Evolutionary conservation across 1,284 basidiomycete genomes (phyloP).

Genomic region (Sanghuangporus weigelae): DNA sequence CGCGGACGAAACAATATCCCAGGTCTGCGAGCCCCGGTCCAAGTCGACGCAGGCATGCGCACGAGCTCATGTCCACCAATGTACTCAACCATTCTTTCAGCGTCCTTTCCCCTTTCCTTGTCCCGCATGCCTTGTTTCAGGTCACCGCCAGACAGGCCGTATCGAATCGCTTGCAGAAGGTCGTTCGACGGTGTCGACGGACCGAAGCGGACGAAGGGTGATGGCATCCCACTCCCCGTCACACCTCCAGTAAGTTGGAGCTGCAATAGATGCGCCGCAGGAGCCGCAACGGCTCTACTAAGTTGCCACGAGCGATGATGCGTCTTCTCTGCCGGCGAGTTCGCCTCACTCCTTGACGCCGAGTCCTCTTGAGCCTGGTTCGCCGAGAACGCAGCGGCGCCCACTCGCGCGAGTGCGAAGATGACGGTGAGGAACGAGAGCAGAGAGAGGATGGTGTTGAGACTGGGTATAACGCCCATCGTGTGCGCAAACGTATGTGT

Average conservation of each 20-base stretch:
- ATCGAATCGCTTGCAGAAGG: slow-evolving; percentile 19
- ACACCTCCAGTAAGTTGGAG: slow-evolving; percentile 22
- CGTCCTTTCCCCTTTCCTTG: slow-evolving; percentile 26
- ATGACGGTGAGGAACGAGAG: slow-evolving; percentile 28
- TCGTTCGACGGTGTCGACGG: background rate
- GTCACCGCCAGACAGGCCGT: slow-evolving; percentile 20
- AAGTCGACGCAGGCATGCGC: slow-evolving; percentile 28
- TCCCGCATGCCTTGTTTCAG: slow-evolving; percentile 15
- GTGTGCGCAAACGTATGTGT: background rate
- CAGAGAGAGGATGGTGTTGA: slow-evolving; percentile 29
- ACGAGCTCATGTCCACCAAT: slow-evolving; percentile 25
- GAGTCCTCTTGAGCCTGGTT: slow-evolving; percentile 8
- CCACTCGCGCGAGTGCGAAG: slow-evolving; percentile 24
- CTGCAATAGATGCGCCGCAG: slow-evolving; percentile 18
- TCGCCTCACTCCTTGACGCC: background rate
- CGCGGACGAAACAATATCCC: slow-evolving; percentile 17
- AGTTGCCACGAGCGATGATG: background rate
- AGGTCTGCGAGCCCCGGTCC: slow-evolving; percentile 16
- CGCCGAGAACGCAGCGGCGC: slow-evolving; percentile 26
- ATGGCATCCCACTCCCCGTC: slow-evolving; percentile 14
- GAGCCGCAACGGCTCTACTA: background rate
- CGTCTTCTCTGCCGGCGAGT: background rate
- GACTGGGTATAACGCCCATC: slow-evolving; percentile 29
- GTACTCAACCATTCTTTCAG: slow-evolving; percentile 15
- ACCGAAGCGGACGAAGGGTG: background rate